Percentiles rank a stretch among this genome's conserved stretches.
Evolutionary conservation across 192 early-diverging fungal species (phyloP).

Genomic region (Phlyctochytrium bullatum): DNA sequence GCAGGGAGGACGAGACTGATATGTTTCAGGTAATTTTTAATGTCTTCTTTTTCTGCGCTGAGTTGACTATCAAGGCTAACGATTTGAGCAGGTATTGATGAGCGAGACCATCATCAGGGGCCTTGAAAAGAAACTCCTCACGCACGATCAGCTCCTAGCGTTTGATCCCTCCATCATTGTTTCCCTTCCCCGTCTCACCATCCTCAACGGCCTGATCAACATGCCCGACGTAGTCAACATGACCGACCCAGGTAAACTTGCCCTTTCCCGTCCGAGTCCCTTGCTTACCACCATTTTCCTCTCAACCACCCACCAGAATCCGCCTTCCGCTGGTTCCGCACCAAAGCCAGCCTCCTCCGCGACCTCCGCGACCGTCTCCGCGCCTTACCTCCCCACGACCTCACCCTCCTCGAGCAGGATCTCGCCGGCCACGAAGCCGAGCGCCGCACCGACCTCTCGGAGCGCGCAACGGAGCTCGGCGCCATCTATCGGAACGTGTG

Average conservation of each 20-base stretch:
- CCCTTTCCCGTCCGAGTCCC: too few relatives aligned
- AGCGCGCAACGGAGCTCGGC: neutral
- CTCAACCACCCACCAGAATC: slow-evolving; percentile 23
- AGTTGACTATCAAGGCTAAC: neutral
- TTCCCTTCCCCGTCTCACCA: slow-evolving; percentile 57
- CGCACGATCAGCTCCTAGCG: slow-evolving; percentile 43
- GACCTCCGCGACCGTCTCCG: slow-evolving; percentile 80
- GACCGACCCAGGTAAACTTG: slow-evolving; percentile 43
- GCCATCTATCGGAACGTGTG: neutral
- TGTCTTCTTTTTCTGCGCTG: slow-evolving; percentile 6
- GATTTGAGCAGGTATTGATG: slow-evolving; percentile 50
- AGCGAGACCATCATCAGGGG: slow-evolving; percentile 57
- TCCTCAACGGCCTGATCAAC: slow-evolving; percentile 53
- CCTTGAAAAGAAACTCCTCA: slow-evolving; percentile 28
- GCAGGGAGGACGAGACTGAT: slow-evolving; percentile 38
- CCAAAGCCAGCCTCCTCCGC: slow-evolving; percentile 58
- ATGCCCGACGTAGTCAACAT: slow-evolving; percentile 56
- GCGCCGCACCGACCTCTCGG: neutral
- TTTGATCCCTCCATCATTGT: slow-evolving; percentile 62
- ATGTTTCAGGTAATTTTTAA: slow-evolving; percentile 52
- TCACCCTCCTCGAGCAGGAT: neutral
- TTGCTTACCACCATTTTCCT: neutral
- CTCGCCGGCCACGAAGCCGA: neutral
- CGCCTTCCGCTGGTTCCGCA: slow-evolving; percentile 63
- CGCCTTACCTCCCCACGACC: slow-evolving; percentile 41